Conservation (phyloP, 768 basidiomycete genomes). For the Cystofilobasidium macerans region DNA sequence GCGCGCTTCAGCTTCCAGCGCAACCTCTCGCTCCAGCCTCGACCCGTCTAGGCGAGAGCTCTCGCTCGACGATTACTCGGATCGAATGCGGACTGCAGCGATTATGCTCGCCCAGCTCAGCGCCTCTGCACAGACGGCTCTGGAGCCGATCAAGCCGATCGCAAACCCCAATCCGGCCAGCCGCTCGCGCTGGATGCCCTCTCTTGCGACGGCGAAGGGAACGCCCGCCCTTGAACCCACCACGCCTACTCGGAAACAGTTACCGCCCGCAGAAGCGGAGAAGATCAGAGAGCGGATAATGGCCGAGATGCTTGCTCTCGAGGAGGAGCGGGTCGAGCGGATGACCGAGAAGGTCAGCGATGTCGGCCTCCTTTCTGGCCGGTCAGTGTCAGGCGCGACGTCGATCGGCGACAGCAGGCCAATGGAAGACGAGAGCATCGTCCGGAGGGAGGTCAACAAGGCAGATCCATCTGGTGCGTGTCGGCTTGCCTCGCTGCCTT, state of each 20-base stretch:
- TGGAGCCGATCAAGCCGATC: neutral
- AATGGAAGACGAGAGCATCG: conserved; percentile 84
- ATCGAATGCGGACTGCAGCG: conserved; percentile 95
- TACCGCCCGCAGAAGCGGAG: conserved; percentile 71
- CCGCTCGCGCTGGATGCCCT: conserved; percentile 1
- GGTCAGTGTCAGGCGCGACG: conserved; percentile 9
- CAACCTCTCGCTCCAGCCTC: neutral
- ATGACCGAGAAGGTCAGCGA: conserved; percentile 48
- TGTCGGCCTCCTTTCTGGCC: conserved; percentile 27
- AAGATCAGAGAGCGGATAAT: conserved; percentile 91
- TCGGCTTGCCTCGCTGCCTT: neutral
- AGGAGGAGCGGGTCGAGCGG: conserved; percentile 90
- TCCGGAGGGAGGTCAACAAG: conserved; percentile 83
- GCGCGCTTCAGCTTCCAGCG: neutral
- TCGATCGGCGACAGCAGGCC: conserved; percentile 49
- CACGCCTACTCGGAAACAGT: conserved; percentile 49
- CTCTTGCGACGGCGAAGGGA: neutral
- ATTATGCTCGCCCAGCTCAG: conserved; percentile 97
- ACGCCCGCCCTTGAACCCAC: neutral
- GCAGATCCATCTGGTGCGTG: conserved; percentile 73
- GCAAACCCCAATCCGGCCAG: neutral
- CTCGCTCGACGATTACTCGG: conserved; percentile 92
- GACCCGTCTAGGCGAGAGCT: conserved; percentile 40
- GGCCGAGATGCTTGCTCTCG: conserved; percentile 93
- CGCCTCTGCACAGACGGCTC: conserved; percentile 39